Evolutionary conservation across 2,329 filamentous ascomycete species (phyloP), one percentile per base, ranked within the genome.

Genomic region (Alternaria longipes): DNA sequence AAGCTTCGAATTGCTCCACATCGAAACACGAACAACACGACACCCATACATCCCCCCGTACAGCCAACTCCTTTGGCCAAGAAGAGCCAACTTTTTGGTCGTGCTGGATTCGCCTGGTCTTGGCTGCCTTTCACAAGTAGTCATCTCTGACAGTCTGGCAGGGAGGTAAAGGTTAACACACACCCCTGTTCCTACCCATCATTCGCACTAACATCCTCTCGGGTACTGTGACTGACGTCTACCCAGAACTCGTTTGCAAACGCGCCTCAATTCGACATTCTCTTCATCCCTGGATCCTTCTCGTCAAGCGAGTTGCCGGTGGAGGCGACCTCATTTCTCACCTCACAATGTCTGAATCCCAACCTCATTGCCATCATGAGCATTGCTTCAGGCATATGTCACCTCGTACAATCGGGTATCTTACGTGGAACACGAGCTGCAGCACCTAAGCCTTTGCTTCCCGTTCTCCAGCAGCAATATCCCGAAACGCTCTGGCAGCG

Each of bases 91-190:
- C 46, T 70, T 72, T 71, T 68, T 70, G 69, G 72, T 71, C 72
- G 60, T 54, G 74, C 72, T 66, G 72, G 74, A 74, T 74, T 75
- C 70, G 66, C 68, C 70, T 67, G 67, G 68, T 70, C 66, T 71
- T 72, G 71, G 56, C 66, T 72, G 44, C 58, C 47, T 62, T 42
- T 22, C 12, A 41, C 47, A 58, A 59, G 52, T 65, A 68, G 70
- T 67, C 68, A 72, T 73, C 66, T 73, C 67, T 74, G 70, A 60
- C 62, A 74, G 59, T 74, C 74, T 78, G 71, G 74, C 75, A 69
- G 66, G 72, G 74, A 78, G 73, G 68, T 63, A 77, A 77, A 78
- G 74, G 75, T 77, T 69, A 74, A 73, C 65, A 71, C 65, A 63
- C 59, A 42, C 71, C 73, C 72, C 63, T 36, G n/a, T 56, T 40